These are phyloP conservation scores for Starmerella etchellsii DNA, from an alignment of 805 yeast genomes.

Conservation along the genomic window DNA sequence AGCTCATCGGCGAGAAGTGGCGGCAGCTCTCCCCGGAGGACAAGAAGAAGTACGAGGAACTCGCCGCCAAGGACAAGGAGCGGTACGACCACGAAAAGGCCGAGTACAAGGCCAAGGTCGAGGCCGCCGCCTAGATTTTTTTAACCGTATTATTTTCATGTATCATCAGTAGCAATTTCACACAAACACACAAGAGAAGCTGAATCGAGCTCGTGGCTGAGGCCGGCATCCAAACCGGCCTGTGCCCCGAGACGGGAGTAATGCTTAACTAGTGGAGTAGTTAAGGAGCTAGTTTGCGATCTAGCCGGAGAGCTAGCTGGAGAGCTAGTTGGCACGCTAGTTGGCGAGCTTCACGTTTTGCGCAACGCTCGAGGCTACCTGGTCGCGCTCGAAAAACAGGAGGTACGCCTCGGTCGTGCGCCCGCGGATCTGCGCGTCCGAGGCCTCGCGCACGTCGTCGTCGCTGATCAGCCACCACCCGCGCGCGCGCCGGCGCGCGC, in stretches of 20 bases:
- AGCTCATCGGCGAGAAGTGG: slow-evolving; percentile 92
- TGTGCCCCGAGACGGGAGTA: too few relatives aligned
- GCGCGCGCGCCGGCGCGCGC: slow-evolving; percentile 51
- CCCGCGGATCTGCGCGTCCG: slow-evolving; percentile 42
- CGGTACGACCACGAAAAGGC: slow-evolving; percentile 95
- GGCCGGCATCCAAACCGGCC: too few relatives aligned
- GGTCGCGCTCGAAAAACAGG: slow-evolving; percentile 76
- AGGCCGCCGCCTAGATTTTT: slow-evolving; percentile 10
- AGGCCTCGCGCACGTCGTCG: slow-evolving; percentile 50
- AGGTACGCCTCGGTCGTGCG: slow-evolving; percentile 74
- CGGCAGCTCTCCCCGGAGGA: slow-evolving; percentile 73
- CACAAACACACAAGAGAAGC: too few relatives aligned
- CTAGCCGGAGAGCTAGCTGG: too few relatives aligned
- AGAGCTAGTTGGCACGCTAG: too few relatives aligned
- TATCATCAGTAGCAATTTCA: too few relatives aligned
- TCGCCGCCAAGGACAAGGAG: slow-evolving; percentile 93
- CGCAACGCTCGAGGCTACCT: too few relatives aligned
- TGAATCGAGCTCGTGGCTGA: too few relatives aligned
- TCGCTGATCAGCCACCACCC: slow-evolving; percentile 81
- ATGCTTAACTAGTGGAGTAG: too few relatives aligned
- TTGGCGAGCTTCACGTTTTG: too few relatives aligned
- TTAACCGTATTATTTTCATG: too few relatives aligned
- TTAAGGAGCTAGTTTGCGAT: too few relatives aligned
- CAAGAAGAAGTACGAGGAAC: slow-evolving; percentile 78
- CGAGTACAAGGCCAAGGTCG: slow-evolving; percentile 36